phyloP scores from a whole-genome alignment of 2,329 filamentous ascomycete species.

The Zymoseptoria tritici region DNA sequence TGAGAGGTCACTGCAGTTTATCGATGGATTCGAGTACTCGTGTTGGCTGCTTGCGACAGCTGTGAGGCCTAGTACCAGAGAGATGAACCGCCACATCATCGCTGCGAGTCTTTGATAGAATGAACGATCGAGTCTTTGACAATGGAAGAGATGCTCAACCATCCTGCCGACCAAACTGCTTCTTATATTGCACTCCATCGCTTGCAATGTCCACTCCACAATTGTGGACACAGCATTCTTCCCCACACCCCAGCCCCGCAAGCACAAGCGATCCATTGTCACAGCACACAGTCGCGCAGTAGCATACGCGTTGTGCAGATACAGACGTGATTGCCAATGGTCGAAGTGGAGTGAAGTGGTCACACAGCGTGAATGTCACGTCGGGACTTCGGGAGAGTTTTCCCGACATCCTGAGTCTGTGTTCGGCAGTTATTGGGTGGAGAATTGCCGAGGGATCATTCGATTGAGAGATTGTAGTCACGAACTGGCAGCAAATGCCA shows the following conservation, averaged over 20 bases:
- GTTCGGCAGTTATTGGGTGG: neutral
- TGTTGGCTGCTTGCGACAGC: neutral
- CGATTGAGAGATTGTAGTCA: neutral
- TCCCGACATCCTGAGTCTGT: neutral
- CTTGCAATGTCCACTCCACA: neutral
- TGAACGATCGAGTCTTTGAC: neutral
- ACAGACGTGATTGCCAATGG: neutral
- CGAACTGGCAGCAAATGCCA: neutral
- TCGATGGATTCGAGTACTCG: neutral
- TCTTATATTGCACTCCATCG: neutral
- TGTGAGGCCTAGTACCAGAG: neutral
- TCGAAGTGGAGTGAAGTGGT: neutral
- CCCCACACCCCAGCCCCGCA: neutral
- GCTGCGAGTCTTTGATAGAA: neutral
- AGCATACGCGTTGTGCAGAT: neutral
- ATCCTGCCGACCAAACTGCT: neutral
- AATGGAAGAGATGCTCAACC: neutral
- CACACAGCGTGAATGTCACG: neutral
- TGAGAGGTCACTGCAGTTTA: conserved; percentile 4
- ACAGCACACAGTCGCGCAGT: neutral
- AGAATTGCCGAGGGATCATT: neutral
- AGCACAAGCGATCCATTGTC: neutral
- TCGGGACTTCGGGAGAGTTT: neutral
- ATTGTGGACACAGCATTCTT: neutral
- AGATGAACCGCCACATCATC: neutral